Evolutionary conservation across 305 asterid genomes (phyloP), one percentile per base, ranked within the genome.

Genomic region (Fraxinus latifolia): DNA sequence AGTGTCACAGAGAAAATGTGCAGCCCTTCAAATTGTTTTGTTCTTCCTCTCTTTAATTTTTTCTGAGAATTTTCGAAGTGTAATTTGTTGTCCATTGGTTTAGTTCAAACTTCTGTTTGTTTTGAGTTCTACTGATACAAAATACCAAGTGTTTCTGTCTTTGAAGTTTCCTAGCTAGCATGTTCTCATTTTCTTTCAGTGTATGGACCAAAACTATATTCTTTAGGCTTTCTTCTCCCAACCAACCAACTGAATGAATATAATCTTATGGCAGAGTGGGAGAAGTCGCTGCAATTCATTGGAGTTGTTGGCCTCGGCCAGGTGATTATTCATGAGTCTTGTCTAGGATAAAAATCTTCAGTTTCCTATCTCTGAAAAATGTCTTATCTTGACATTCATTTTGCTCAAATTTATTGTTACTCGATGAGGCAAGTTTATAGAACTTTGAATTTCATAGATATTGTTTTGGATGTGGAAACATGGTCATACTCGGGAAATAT

Each of bases 241-340:
- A 39, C 72, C 9, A 19, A 32, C 74, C 15, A 17, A 75, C 86
- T 87, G 81, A 77, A 79, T 72, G 50, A 25, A 21, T 34, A 33
- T 80, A 32, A 31, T 27, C 76, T 44, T 87, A 75, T 42, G 85
- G 85, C 92, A 95, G 99, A 95, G 89, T 95, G 97, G 99, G 99
- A 95, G 87, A 90, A 68, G 83, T 85, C 97, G 15, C 89, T 93
- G 74, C 98, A 95, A 80, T 84, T 86, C 81, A 74, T 92, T 60
- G 97, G 93, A 65, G 81, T 93, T 72, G 34, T 92, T 76, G 98
- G 97, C 47, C 77, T 93, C 29, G 90, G 89, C 44, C 94, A 83
- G 97, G 98, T 93, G 86, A 86, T 81, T 73, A 44, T 36, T 76
- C 77, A 70, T 9, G 27, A 67, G 1, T 36, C 70, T 60, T 39